Evolutionary conservation across 179 eudicot genomes (phyloP), one percentile per base, ranked within the genome.

Genomic region (Silene noctiflora): DNA sequence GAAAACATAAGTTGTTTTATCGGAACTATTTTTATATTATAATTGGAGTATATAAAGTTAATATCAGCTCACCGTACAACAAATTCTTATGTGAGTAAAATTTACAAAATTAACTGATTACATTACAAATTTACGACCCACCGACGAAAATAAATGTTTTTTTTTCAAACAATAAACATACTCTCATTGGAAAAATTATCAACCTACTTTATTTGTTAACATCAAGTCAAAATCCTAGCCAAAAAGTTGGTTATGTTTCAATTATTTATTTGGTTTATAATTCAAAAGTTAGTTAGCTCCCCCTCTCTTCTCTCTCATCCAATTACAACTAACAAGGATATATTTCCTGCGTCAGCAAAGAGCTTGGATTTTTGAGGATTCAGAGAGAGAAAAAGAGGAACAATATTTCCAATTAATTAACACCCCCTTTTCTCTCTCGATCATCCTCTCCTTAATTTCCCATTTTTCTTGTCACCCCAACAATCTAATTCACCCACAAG

Each of bases 301-400:
- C 74, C 60, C 13, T 0, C 19, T 25, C 25, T 70, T 70, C 39
- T 70, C 74, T 51, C 74, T 48, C 42, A 48, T 48, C 61, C 74
- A 53, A 9, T 20, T 14, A 62, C 33, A 62, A 27, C 4, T 62
- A 62, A 62, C 46, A 11, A 6, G 12, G 6, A 66, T 19, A n/a
- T 22, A 33, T 39, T 42, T 67, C 71, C 71, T 48, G 55, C 71
- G 21, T 35, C 14, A 35, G 39, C 4, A 66, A 13, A 20, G 19
- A 65, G 1, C 27, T 81, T 77, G 75, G 71, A 48, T 6, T 66
- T 69, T 48, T 51, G 74, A 71, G 77, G 51, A 46, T 35, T 24
- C 6, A 69, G 66, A 77, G 84, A 81, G 75, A 77, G 76, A 74
- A 73, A 68, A 20, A 39, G 67, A 72, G 75, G 75, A 48, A 44